Conservation (phyloP, 78 protist genomes). For the Dictyostelium firmibasis region DNA sequence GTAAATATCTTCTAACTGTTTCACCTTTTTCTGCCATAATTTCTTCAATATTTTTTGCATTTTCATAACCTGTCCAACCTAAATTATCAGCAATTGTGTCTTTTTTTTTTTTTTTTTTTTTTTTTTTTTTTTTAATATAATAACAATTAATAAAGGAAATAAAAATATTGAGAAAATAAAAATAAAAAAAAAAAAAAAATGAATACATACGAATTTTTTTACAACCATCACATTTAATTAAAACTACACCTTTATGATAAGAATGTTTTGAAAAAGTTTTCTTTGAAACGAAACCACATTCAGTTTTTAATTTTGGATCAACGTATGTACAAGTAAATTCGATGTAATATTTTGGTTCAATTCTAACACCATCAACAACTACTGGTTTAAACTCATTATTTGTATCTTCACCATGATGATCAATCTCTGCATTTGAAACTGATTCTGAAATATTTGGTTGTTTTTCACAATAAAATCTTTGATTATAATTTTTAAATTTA, state of each 20-base stretch:
- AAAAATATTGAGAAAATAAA: neutral
- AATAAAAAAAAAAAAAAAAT: neutral
- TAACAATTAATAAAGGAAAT: neutral
- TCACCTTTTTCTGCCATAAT: conserved; percentile 55
- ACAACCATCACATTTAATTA: conserved; percentile 70
- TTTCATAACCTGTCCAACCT: conserved; percentile 59
- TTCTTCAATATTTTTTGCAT: conserved; percentile 65
- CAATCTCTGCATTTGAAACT: conserved; percentile 39
- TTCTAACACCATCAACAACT: neutral
- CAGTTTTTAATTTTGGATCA: conserved; percentile 2
- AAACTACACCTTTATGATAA: conserved; percentile 76
- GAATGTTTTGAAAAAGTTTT: conserved; percentile 68
- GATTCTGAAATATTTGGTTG: neutral
- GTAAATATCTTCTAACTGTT: conserved; percentile 23
- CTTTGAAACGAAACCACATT: conserved; percentile 67
- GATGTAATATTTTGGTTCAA: conserved; percentile 66
- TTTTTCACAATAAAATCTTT: conserved; percentile 15
- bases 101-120: neutral
- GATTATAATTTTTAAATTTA: neutral
- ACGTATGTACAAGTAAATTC: conserved; percentile 70
- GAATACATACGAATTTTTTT: conserved; percentile 51
- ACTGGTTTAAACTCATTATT: neutral
- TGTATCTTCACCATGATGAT: conserved; percentile 1
- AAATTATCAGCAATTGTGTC: conserved; percentile 68
- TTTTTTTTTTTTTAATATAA: neutral